Conservation (phyloP, 352 stramenopile genomes). For the Pythium diclinum region DNA sequence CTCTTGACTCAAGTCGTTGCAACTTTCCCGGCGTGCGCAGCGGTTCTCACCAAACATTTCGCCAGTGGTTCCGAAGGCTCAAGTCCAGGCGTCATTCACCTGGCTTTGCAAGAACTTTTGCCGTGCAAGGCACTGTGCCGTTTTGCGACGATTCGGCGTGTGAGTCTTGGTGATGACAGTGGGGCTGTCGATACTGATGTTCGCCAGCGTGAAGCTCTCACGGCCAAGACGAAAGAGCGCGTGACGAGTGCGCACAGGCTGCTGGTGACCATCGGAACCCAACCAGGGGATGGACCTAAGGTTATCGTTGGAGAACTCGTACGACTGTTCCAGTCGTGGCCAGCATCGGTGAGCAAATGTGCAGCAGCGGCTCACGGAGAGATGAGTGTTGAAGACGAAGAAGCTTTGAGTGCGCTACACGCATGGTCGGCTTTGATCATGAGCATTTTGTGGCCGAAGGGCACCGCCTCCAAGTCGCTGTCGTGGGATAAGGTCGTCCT, state of each 20-base stretch:
- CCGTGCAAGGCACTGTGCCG: constrained; percentile 68
- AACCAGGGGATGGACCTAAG: constrained; percentile 77
- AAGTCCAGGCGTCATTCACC: constrained; percentile 47
- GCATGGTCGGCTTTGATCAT: constrained; percentile 84
- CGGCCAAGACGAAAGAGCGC: constrained; percentile 43
- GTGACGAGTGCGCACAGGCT: constrained; percentile 68
- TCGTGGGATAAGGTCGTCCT: constrained; percentile 81
- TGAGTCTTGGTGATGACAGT: constrained; percentile 32
- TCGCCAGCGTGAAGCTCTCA: constrained; percentile 25
- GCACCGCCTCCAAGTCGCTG: constrained; percentile 61
- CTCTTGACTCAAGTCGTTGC: constrained; percentile 73
- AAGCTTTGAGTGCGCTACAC: constrained; percentile 72
- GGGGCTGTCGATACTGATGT: constrained; percentile 31
- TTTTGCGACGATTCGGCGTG: constrained; percentile 51
- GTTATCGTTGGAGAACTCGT: constrained; percentile 74
- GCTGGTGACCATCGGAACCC: constrained; percentile 58
- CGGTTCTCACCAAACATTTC: constrained; percentile 58
- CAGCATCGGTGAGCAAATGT: constrained; percentile 16
- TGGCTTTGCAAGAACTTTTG: constrained; percentile 68
- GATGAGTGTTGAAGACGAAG: constrained; percentile 58
- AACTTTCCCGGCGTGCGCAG: constrained; percentile 64
- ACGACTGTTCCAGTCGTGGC: constrained; percentile 66
- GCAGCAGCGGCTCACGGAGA: constrained; percentile 3
- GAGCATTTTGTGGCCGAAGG: constrained; percentile 85
- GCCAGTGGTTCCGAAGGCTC: constrained; percentile 7